Evolutionary conservation across 176 grass and related monocot genomes (phyloP).

Genomic region (Miscanthus lutarioriparius): DNA sequence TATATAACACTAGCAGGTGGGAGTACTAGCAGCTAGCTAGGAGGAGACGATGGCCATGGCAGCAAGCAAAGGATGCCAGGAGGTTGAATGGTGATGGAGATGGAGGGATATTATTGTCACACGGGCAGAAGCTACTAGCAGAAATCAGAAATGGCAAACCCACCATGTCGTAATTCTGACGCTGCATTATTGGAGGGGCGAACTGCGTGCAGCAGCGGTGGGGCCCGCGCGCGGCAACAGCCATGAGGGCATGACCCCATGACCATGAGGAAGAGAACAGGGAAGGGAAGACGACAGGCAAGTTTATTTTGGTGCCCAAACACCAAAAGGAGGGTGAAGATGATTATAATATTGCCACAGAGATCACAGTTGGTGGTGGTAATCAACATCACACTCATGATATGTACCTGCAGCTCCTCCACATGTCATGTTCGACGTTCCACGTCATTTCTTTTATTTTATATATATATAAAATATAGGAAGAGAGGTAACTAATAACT

Average conservation of each 20-base stretch:
- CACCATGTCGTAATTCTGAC: conserved; percentile 34
- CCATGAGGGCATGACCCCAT: neutral
- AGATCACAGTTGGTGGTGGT: conserved; percentile 24
- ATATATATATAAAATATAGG: neutral
- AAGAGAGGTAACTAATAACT: neutral
- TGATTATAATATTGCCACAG: conserved; percentile 34
- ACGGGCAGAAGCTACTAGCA: neutral
- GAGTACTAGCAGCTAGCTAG: neutral
- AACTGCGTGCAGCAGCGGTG: neutral
- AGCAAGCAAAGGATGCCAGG: neutral
- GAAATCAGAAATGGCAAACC: conserved; percentile 11
- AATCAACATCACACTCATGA: conserved; percentile 28
- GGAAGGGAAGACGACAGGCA: conserved; percentile 31
- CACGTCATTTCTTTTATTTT: neutral
- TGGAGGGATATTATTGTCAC: neutral
- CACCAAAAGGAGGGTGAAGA: conserved; percentile 10
- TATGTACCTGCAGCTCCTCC: conserved; percentile 3
- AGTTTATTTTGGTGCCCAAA: conserved; percentile 38
- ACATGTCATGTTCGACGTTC: conserved; percentile 6
- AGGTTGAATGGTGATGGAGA: neutral
- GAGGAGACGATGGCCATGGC: neutral
- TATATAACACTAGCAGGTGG: neutral
- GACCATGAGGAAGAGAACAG: no score
- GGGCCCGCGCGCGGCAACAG: neutral
- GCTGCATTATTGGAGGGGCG: conserved; percentile 40